Conservation (phyloP, 768 basidiomycete genomes). For the Leccinum longicurvipes region DNA sequence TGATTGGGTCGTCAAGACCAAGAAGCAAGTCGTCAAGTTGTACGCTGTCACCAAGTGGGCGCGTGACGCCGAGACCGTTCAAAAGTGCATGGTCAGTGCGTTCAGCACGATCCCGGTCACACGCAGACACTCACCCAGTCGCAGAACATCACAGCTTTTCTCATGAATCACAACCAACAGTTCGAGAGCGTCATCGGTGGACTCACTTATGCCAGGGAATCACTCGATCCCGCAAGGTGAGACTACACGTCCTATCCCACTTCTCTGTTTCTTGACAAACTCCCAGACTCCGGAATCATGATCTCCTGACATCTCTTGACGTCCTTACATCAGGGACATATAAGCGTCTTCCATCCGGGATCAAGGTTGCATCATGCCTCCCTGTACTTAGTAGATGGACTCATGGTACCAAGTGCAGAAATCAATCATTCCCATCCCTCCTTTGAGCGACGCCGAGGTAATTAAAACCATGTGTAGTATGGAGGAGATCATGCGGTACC, state of each 20-base stretch:
- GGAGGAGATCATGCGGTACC: slow-evolving; percentile 74
- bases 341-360: slow-evolving; percentile 70
- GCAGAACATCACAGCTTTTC: slow-evolving; percentile 84
- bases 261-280: not conserved
- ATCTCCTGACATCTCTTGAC: slow-evolving; percentile 86
- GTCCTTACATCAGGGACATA: slow-evolving; percentile 88
- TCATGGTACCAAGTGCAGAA: slow-evolving; percentile 47
- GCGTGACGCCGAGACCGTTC: slow-evolving; percentile 76
- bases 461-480: slow-evolving; percentile 63
- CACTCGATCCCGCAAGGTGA: slow-evolving; percentile 76
- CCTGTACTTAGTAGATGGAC: slow-evolving; percentile 14
- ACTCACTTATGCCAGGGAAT: slow-evolving; percentile 63
- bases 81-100: slow-evolving; percentile 74
- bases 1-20: slow-evolving; percentile 87
- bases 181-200: slow-evolving; percentile 67
- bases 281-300: slow-evolving; percentile 84
- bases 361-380: slow-evolving; percentile 55
- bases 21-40: slow-evolving; percentile 86
- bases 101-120: not conserved
- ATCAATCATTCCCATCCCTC: slow-evolving; percentile 60
- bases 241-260: slow-evolving; percentile 8
- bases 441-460: slow-evolving; percentile 66
- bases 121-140: not conserved
- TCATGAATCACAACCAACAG: slow-evolving; percentile 81
- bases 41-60: slow-evolving; percentile 88